Percentiles rank a stretch among this genome's conserved stretches.
These are phyloP conservation scores for Neophaeococcomyces aloes DNA, from an alignment of 2,329 filamentous ascomycete species.

Conservation along the genomic window DNA sequence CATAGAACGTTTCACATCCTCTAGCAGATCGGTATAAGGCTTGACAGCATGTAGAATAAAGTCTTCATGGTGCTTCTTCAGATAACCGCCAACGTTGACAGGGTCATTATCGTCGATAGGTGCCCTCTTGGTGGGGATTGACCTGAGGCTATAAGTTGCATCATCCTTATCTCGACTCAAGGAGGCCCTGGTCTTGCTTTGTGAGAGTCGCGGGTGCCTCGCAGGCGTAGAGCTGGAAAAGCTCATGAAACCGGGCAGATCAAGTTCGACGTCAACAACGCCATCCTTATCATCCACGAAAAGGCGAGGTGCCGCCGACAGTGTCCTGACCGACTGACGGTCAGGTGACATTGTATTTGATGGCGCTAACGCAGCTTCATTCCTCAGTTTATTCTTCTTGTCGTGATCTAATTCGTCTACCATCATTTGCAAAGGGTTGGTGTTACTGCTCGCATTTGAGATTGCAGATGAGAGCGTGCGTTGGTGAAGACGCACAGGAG, in stretches of 20 bases:
- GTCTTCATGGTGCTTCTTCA: conserved; percentile 48
- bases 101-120: conserved; percentile 38
- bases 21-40: conserved; percentile 42
- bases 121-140: conserved; percentile 14
- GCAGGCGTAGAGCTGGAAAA: conserved; percentile 33
- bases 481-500: neutral
- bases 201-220: neutral
- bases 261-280: conserved; percentile 51
- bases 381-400: neutral
- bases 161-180: conserved; percentile 24
- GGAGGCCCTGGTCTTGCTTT: neutral
- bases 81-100: conserved; percentile 48
- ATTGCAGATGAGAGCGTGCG: conserved; percentile 16
- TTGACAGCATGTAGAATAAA: conserved; percentile 49
- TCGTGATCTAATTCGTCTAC: conserved; percentile 5
- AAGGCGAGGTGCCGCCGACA: conserved; percentile 15
- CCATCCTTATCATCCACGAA: conserved; percentile 39
- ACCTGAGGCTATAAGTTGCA: conserved; percentile 32
- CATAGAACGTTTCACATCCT: conserved; percentile 48
- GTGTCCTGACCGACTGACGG: neutral
- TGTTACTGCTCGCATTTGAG: neutral
- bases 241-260: conserved; percentile 41
- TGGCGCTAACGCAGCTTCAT: no score
- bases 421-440: conserved; percentile 7
- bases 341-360: neutral